Percentiles rank a stretch among this genome's conserved stretches.
Evolutionary conservation across 2,329 filamentous ascomycete genomes (phyloP).

Genomic region (Colletotrichum siamense): DNA sequence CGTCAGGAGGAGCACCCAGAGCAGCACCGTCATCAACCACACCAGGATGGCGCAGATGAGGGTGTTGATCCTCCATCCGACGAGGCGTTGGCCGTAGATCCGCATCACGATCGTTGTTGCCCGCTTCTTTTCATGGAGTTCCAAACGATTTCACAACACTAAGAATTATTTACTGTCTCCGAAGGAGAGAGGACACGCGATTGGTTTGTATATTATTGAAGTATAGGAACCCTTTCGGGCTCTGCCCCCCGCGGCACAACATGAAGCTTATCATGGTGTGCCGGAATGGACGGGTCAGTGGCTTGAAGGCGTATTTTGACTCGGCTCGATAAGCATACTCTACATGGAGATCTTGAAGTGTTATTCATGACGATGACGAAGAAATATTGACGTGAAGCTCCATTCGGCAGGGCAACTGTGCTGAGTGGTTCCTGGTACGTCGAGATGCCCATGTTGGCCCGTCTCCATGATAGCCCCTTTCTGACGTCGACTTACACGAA

Average conservation of each 20-base stretch:
- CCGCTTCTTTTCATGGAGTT: not conserved
- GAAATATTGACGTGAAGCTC: not conserved
- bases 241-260: not conserved
- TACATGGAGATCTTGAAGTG: not conserved
- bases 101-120: not conserved
- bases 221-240: not conserved
- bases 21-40: not conserved
- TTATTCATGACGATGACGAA: not conserved
- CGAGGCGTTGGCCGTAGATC: not conserved
- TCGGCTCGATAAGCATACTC: not conserved
- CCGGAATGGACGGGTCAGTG: not conserved
- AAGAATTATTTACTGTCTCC: not conserved
- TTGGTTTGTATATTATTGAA: not conserved
- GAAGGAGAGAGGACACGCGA: not conserved
- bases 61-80: not conserved
- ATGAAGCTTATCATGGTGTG: not conserved
- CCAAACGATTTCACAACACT: not conserved
- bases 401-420: not conserved
- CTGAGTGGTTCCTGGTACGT: not conserved
- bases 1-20: not conserved
- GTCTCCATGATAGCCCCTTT: not conserved
- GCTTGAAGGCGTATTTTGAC: not conserved
- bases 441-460: not conserved
- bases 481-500: not conserved
- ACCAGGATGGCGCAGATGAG: not conserved